These are phyloP conservation scores for Candida easanensis DNA, from an alignment of 805 yeast species.

Conservation along the genomic window DNA sequence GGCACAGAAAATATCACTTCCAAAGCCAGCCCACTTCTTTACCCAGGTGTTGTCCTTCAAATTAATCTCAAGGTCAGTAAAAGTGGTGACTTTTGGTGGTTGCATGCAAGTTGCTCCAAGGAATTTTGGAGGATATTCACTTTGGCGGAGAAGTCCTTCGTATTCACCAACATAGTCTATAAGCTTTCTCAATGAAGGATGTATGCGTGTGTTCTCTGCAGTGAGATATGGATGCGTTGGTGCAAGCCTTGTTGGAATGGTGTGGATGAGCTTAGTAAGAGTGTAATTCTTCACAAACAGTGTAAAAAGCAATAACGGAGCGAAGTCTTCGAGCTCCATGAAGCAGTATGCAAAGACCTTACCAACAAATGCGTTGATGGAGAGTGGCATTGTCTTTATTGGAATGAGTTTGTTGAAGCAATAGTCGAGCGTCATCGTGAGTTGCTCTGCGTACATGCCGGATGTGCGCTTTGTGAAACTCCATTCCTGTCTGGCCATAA, in stretches of 20 bases:
- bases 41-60: slow-evolving; percentile 60
- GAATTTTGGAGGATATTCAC: slow-evolving; percentile 27
- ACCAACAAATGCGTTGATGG: slow-evolving; percentile 47
- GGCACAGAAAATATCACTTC: slow-evolving; percentile 56
- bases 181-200: slow-evolving; percentile 14
- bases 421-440: slow-evolving; percentile 11
- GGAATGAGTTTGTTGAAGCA: slow-evolving; percentile 17
- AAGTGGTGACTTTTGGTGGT: slow-evolving; percentile 32
- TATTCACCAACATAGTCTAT: slow-evolving; percentile 22
- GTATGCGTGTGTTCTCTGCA: neutral
- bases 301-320: slow-evolving; percentile 51
- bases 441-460: slow-evolving; percentile 1
- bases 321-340: slow-evolving; percentile 45
- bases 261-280: slow-evolving; percentile 29
- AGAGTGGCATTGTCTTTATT: slow-evolving; percentile 17
- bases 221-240: neutral
- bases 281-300: slow-evolving; percentile 51
- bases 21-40: slow-evolving; percentile 54
- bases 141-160: neutral
- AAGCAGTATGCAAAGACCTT: slow-evolving; percentile 58
- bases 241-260: neutral
- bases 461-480: slow-evolving; percentile 1
- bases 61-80: slow-evolving; percentile 38
- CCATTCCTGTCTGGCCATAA: slow-evolving; percentile 17
- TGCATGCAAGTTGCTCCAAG: slow-evolving; percentile 34